Evolutionary conservation across 371 early-diverging fungal species (phyloP), one percentile per base, ranked within the genome.

Genomic region (Mortierella sp.): DNA sequence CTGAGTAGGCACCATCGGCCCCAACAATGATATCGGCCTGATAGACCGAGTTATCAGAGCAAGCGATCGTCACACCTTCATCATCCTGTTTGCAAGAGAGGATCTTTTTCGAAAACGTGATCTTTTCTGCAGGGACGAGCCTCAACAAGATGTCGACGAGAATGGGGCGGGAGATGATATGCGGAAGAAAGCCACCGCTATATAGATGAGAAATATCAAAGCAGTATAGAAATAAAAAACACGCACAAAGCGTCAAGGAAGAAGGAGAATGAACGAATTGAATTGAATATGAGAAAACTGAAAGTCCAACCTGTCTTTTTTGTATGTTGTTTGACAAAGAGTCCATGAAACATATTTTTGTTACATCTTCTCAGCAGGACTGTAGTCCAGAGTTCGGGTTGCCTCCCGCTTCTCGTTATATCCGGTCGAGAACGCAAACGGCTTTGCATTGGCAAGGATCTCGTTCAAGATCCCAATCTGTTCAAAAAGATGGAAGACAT

Each of bases 1-100:
- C 48, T 2, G 54, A 53, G 39, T 73, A 58, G 27, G 73, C 73
- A 0, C 75, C 75, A 27, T 73, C 75, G 3, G 75, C 75, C n/a
- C 75, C 75, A 0, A 73, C 64, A 30, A 68, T 49, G 26, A 73
- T 62, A 26, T 73, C 75, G 15, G 49, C 75, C 6, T 68, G 60
- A 41, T 68, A 57, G 1, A 53, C 58, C 7, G 63, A 48, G 19
- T 56, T 50, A 34, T 73, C 75, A 6, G 58, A 58, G 55, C 59
- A 62, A 6, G 53, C 27, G 26, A 73, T 56, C 48, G 58, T 68
- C 30, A 68, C 75, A 1, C 60, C 56, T 6, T 67, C 56, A 4
- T 24, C 47, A 30, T 63, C 53, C 48, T 73, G 68, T 3, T 48
- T n/a, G 21, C 52, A 42, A 3, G 63, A 55, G 8, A 64, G 46